Evolutionary conservation across 2,329 filamentous ascomycete genomes (phyloP).

Genomic region (Ophiobolus disseminans): DNA sequence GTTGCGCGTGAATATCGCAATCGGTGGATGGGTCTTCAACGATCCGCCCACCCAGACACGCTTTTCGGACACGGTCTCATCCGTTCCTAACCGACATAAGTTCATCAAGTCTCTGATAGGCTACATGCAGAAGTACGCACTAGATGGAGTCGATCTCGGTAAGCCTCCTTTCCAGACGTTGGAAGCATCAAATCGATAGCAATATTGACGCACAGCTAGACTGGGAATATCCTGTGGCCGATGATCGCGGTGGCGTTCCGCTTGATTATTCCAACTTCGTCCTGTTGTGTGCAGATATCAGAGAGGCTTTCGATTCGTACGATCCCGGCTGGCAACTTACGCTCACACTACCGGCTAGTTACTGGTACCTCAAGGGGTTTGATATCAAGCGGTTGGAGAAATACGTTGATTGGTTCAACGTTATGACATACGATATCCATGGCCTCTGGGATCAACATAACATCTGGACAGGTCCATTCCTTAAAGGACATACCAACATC

Average conservation of each 20-base stretch:
- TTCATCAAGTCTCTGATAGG: slow-evolving; percentile 47
- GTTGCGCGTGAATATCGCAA: slow-evolving; percentile 48
- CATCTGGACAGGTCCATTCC: slow-evolving; percentile 31
- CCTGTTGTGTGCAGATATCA: neutral
- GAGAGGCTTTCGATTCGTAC: slow-evolving; percentile 10
- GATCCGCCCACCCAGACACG: slow-evolving; percentile 45
- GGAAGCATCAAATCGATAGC: too few relatives aligned
- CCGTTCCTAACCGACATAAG: slow-evolving; percentile 18
- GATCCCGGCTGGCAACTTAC: slow-evolving; percentile 24
- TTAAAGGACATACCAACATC: slow-evolving; percentile 53
- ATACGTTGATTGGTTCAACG: slow-evolving; percentile 51
- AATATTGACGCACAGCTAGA: too few relatives aligned
- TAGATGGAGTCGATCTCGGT: slow-evolving; percentile 56
- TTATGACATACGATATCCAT: slow-evolving; percentile 58
- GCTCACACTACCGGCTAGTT: slow-evolving; percentile 25
- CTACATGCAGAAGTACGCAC: slow-evolving; percentile 52
- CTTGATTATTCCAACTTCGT: slow-evolving; percentile 7
- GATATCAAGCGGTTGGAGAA: slow-evolving; percentile 22
- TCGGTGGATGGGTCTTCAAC: slow-evolving; percentile 54
- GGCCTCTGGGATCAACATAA: slow-evolving; percentile 49
- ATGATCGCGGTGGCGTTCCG: slow-evolving; percentile 3
- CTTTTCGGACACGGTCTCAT: slow-evolving; percentile 39
- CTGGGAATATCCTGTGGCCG: neutral
- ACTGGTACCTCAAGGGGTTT: slow-evolving; percentile 33
- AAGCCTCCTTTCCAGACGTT: too few relatives aligned